Evolutionary conservation across 169 alveolate genomes (phyloP).

Genomic region (Plasmodium relictum): DNA sequence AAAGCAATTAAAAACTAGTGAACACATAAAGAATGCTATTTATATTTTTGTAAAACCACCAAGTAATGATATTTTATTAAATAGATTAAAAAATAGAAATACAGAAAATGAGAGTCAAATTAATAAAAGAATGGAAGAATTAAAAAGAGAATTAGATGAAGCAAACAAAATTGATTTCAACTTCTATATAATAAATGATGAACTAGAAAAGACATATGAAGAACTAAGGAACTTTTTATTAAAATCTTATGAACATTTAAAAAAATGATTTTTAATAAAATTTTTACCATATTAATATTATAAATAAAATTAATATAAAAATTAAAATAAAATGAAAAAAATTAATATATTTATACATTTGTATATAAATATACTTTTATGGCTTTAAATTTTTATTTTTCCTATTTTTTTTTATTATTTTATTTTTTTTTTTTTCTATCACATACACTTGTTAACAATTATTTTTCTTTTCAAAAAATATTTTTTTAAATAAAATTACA

Average conservation of each 20-base stretch:
- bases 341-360: not conserved
- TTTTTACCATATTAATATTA: too few species aligned
- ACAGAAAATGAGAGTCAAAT: constrained; percentile 89
- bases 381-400: not conserved
- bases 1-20: constrained; percentile 78
- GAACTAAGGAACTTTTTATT: constrained; percentile 23
- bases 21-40: constrained; percentile 78
- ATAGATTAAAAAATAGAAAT: constrained; percentile 90
- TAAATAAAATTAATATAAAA: not conserved
- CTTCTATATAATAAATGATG: constrained; percentile 71
- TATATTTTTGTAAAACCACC: constrained; percentile 88
- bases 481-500: too few species aligned
- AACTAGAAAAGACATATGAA: constrained; percentile 47
- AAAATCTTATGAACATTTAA: constrained; percentile 12
- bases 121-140: constrained; percentile 87
- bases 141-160: constrained; percentile 87
- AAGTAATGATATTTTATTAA: constrained; percentile 80
- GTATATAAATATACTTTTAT: constrained; percentile 7
- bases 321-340: too few species aligned
- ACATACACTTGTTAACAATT: too few species aligned
- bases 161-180: constrained; percentile 72
- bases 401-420: not conserved
- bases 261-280: too few species aligned
- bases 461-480: too few species aligned
- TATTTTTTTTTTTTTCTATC: not conserved